Evolutionary conservation across 208 protist species (phyloP), one percentile per base, ranked within the genome.

Genomic region (Plasmodiophora brassicae): DNA sequence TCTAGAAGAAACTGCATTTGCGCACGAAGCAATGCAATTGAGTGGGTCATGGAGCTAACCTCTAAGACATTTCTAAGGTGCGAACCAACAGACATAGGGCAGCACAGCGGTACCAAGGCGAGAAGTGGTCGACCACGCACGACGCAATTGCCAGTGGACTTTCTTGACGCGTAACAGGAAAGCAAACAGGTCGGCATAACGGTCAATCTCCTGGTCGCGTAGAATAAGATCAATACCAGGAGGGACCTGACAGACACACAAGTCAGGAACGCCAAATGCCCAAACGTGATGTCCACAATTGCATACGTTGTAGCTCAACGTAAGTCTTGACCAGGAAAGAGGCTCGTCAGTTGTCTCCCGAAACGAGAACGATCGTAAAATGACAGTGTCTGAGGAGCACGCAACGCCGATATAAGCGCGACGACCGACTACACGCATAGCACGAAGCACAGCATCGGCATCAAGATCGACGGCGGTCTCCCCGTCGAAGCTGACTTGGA

Each of bases 1-100:
- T 78, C 65, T 44, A 78, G 65, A 14, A 78, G n/a, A 78, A 78
- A 78, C n/a, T 78, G 65, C 65, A 78, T 78, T 38, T 38, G 5
- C 20, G 65, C 32, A 14, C 65, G 5, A n/a, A 78, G n/a, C 41
- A 78, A 78, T 38, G 65, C 20, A 78, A 32, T 78, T 5, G 14
- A 8, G 41, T 78, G 65, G 20, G 5, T 14, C 5, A 8, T 36
- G 10, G 65, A 5, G n/a, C 32, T 32, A 36, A 5, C 10, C 41
- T 78, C 65, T 78, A 32, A 14, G 41, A 14, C 10, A 32, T 5
- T 5, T n/a, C 41, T 78, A 78, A 25, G 50, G 20, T 57, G 50
- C 50, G 41, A 36, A 78, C 32, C n/a, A 32, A 78, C n/a, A 78
- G 41, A 78, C 14, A 78, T n/a, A 78, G 32, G n/a, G 32, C 5